Percentiles rank a stretch among this genome's conserved stretches.
phyloP scores from a whole-genome alignment of 129 eudicot genomes.

The Gnaphalium uliginosum region DNA sequence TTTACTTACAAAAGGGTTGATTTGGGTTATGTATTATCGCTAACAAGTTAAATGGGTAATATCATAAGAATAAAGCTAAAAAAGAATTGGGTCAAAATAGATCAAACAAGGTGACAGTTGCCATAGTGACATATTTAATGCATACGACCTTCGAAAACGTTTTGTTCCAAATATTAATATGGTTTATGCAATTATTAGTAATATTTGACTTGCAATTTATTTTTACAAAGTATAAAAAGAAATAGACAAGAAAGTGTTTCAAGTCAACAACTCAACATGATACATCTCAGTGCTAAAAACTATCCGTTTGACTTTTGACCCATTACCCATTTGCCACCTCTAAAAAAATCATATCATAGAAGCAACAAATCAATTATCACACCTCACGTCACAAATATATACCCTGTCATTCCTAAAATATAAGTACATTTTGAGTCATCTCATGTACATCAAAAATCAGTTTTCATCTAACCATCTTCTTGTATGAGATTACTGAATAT shows the following conservation, averaged over 20 bases:
- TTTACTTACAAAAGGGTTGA: neutral
- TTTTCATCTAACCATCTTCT: neutral
- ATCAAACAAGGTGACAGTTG: neutral
- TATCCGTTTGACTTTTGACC: neutral
- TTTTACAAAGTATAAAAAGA: no score
- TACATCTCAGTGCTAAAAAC: neutral
- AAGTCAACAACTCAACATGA: neutral
- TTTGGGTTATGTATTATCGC: neutral
- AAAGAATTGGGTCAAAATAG: neutral
- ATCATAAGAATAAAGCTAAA: neutral
- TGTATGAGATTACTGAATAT: neutral
- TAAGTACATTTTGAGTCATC: neutral
- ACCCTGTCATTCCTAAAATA: neutral
- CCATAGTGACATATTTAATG: no score
- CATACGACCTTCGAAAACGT: no score
- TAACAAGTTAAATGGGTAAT: neutral
- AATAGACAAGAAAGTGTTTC: neutral
- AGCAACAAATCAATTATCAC: neutral
- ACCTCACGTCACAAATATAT: neutral
- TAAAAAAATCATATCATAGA: neutral
- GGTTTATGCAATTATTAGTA: no score
- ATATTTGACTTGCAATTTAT: no score
- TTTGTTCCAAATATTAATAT: no score
- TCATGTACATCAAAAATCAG: neutral
- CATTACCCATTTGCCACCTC: neutral